Percentiles rank a stretch among this genome's conserved stretches.
Conservation (phyloP, 2,329 filamentous ascomycete species). For the Apiospora arundinis region DNA sequence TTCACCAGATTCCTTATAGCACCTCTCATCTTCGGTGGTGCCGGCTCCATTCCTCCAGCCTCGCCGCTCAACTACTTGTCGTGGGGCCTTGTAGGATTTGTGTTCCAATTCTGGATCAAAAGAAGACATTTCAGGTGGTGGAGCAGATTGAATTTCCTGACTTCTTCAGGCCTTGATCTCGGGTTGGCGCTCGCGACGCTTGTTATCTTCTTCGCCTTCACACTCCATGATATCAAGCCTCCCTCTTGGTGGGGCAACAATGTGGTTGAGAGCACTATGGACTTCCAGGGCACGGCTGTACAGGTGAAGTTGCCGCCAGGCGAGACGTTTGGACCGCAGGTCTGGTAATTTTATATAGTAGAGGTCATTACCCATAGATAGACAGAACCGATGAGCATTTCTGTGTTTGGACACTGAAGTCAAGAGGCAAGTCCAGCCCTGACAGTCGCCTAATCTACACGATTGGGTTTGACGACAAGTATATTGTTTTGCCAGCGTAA, state of each 20-base stretch:
- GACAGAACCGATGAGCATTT: not conserved
- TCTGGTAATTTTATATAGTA: conserved; percentile 49
- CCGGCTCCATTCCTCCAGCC: conserved; percentile 65
- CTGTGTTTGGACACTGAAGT: not conserved
- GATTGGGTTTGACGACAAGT: not conserved
- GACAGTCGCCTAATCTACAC: not conserved
- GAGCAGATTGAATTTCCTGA: conserved; percentile 76
- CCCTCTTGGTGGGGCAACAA: conserved; percentile 75
- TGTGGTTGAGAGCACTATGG: conserved; percentile 65
- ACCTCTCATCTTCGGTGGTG: conserved; percentile 67
- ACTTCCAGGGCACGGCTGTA: conserved; percentile 65
- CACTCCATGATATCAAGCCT: conserved; percentile 65
- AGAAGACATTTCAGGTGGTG: conserved; percentile 72
- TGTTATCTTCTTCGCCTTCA: conserved; percentile 73
- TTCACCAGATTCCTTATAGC: conserved; percentile 62
- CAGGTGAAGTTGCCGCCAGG: conserved; percentile 58
- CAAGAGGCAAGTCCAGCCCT: not conserved
- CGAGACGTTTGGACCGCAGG: conserved; percentile 65
- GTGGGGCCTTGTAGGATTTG: conserved; percentile 74
- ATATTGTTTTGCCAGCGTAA: not conserved
- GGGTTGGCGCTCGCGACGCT: conserved; percentile 72
- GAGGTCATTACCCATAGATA: not conserved
- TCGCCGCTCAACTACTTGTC: conserved; percentile 76
- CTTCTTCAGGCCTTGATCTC: conserved; percentile 72
- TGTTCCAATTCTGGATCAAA: conserved; percentile 74